Conservation (phyloP, 2,329 filamentous ascomycete genomes). For the Cordyceps militaris region DNA sequence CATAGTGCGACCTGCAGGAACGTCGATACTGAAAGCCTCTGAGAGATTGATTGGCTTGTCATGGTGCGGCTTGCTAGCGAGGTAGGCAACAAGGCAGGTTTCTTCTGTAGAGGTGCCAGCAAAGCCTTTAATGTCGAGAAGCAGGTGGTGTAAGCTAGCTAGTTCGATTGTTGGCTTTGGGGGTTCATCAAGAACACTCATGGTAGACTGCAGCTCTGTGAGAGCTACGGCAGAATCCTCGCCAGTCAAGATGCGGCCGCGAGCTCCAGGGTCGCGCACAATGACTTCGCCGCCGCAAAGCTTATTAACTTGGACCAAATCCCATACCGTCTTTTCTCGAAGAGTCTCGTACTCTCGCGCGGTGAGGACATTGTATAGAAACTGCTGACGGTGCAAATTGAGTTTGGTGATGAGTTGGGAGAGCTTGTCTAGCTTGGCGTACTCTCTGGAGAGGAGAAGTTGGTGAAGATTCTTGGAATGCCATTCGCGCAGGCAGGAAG, state of each 20-base stretch:
- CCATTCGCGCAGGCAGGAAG: constrained; percentile 94
- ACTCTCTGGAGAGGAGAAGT: constrained; percentile 75
- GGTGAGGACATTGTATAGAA: constrained; percentile 91
- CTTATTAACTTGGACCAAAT: constrained; percentile 89
- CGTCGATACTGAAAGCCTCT: constrained; percentile 73
- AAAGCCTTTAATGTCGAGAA: constrained; percentile 79
- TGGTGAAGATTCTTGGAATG: constrained; percentile 96
- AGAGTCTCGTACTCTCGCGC: constrained; percentile 72
- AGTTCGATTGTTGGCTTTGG: constrained; percentile 62
- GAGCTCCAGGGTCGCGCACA: constrained; percentile 77
- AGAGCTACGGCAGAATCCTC: constrained; percentile 91
- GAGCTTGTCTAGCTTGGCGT: constrained; percentile 72
- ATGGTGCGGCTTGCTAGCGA: constrained; percentile 65
- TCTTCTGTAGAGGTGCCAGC: constrained; percentile 69
- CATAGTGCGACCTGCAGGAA: constrained; percentile 67
- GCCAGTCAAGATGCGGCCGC: constrained; percentile 79
- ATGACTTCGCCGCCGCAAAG: constrained; percentile 90
- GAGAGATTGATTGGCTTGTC: constrained; percentile 62
- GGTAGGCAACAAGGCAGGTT: constrained; percentile 67
- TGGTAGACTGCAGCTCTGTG: constrained; percentile 85
- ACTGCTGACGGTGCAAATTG: constrained; percentile 77
- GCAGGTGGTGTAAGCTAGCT: constrained; percentile 68
- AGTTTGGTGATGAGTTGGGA: constrained; percentile 74
- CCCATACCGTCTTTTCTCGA: constrained; percentile 90
- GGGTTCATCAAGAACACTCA: constrained; percentile 86